These are phyloP conservation scores for Colletotrichum tanaceti DNA, from an alignment of 2,329 filamentous ascomycete species.

Conservation along the genomic window DNA sequence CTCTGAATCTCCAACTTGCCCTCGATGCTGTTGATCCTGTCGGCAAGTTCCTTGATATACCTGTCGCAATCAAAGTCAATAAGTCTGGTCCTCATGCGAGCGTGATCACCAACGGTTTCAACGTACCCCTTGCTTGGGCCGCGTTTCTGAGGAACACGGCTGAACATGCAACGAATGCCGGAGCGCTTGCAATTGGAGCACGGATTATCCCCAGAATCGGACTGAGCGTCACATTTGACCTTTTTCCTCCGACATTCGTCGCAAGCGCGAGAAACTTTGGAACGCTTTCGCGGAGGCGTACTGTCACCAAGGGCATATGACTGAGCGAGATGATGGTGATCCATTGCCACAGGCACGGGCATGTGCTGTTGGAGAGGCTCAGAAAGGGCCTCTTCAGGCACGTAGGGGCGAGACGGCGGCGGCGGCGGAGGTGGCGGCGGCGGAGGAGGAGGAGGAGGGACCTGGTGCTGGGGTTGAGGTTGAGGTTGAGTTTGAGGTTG, in stretches of 20 bases:
- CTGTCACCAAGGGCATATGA: slow-evolving; percentile 63
- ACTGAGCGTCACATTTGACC: slow-evolving; percentile 86
- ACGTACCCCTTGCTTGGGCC: slow-evolving; percentile 87
- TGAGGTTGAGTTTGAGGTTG: slow-evolving; percentile 39
- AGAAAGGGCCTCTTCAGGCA: slow-evolving; percentile 52
- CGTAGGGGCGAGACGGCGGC: slow-evolving; percentile 48
- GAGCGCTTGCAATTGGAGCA: slow-evolving; percentile 86
- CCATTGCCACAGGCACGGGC: slow-evolving; percentile 47
- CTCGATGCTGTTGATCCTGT: slow-evolving; percentile 85
- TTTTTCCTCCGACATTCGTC: slow-evolving; percentile 92
- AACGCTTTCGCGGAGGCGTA: slow-evolving; percentile 78
- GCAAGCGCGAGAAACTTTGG: slow-evolving; percentile 88
- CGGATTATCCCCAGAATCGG: slow-evolving; percentile 77
- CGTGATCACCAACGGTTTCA: slow-evolving; percentile 16
- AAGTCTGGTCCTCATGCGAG: neutral
- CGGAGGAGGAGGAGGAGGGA: neutral
- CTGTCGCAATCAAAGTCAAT: slow-evolving; percentile 53
- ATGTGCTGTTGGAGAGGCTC: slow-evolving; percentile 50
- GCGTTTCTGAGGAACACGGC: slow-evolving; percentile 86
- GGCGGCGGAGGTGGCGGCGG: neutral
- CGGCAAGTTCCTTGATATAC: slow-evolving; percentile 92
- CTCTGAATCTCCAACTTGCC: slow-evolving; percentile 73
- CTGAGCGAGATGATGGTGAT: slow-evolving; percentile 51
- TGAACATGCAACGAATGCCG: slow-evolving; percentile 83
- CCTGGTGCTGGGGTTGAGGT: slow-evolving; percentile 41